Evolutionary conservation across 306 rosid genomes (phyloP), one percentile per base, ranked within the genome.

Genomic region (Delonix regia): DNA sequence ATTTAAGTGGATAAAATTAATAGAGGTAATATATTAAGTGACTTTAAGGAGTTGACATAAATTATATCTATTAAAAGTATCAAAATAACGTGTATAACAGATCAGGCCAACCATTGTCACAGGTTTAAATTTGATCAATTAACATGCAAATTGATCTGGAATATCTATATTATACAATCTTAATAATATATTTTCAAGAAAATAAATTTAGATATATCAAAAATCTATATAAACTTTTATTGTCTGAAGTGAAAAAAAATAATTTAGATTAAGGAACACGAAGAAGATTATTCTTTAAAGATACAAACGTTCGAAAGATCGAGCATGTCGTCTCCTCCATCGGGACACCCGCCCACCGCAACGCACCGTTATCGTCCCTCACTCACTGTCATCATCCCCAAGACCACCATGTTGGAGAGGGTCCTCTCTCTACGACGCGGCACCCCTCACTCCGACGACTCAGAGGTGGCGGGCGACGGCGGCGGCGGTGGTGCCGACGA

Each of bases 371-470:
- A 68, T 39, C 78, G 67, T 4, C 82, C 73, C 62, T 42, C 0
- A 48, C 80, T 13, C 83, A 69, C 69, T 55, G 80, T 24, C 67
- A 59, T 44, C 75, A 71, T 5, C 77, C 79, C 51, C 67, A 4
- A 87, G 7, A 61, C 48, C 45, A 77, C 78, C n/a, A 86, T 88
- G 90, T 83, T 89, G 41, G 96, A 89, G 21, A 88, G 94, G 13
- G 85, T 79, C 60, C 91, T 93, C 83, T 90, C 98, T 63, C 72
- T 91, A 3, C 99, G 99, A 30, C 97, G 99, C 44, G 80, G 41
- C 72, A 78, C 81, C 38, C 53, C 84, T 12, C 90, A 83, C 76
- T 4, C 70, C 49, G 70, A 64, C 30, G 69, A 36, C 28, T 11
- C 65, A 2, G 42, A 1, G 18, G 12, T 6, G 51, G 53, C 53